Evolutionary conservation across 805 yeast genomes (phyloP), one percentile per base, ranked within the genome.

Genomic region (Candida arabinofermentans): DNA sequence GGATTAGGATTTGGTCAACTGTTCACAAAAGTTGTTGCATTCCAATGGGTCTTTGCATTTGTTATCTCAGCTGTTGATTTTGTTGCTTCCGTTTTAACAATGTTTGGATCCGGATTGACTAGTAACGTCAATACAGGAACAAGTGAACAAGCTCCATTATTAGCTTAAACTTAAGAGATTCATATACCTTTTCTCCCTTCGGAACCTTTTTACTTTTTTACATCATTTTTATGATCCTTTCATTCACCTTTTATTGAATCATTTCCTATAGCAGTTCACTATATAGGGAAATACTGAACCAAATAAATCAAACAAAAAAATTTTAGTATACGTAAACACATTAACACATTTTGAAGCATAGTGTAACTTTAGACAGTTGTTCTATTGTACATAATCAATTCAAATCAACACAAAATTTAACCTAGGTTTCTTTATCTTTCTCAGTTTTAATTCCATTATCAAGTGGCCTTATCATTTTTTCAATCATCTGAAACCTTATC

Each of bases 11-110:
- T 83, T 34, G 82, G 83, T 40, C 96, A 86, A 64, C 58, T 86
- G 41, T 70, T 79, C 56, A 75, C 79, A 36, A 83, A 76, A 64
- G 67, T 78, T 27, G 72, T 86, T 65, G 91, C 91, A 2, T 70
- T 86, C 50, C 95, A 86, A 67, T 86, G 95, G 95, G 76, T 83
- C 49, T 86, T 86, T 67, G 95, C 89, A 3, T 78, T 83, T 49
- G 61, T 75, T 40, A 84, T 85, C 47, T 64, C 85, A 8, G 80
- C 76, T 5, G 40, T 80, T 24, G 70, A 83, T 58, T 71, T 80
- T 43, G 53, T 80, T 17, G 59, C 72, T 37, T 68, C 84, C 6
- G 51, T 76, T 14, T 61, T 75, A 24, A 72, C 74, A 27, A 67
- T 75, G 44, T 60, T 69, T 40, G 77, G 75, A 13, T 47, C 53